Evolutionary conservation across 306 rosid species (phyloP), one percentile per base, ranked within the genome.

Genomic region (Canavalia ensiformis): DNA sequence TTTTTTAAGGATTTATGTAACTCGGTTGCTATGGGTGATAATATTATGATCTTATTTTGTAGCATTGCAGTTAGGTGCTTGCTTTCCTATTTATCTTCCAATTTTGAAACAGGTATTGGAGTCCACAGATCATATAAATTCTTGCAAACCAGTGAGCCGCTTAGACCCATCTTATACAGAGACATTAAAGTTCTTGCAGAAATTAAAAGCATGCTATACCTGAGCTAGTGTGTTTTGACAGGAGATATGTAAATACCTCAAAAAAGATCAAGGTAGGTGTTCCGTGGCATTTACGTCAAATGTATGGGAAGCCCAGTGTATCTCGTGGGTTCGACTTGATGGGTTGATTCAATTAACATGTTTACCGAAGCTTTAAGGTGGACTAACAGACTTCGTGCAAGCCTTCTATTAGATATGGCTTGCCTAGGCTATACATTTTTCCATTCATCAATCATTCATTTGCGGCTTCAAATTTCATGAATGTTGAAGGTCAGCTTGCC

Each of bases 91-190:
- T 73, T 51, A 84, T 71, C 56, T 30, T 55, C 68, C 62, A 35
- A 58, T 57, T 74, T 73, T 79, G 84, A 33, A 78, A 83, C 91
- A 95, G 99, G 98, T 95, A n/a, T 77, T 95, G 79, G 98, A 95
- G 56, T 95, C 99, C 28, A 95, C 92, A 0, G 99, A 95, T 88
- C 99, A 95, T 80, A 92, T 95, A 76, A 93, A 91, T 81, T 95
- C 98, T 42, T 95, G 99, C 86, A 95, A 95, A 52, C 99, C 99
- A 7, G 76, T 91, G 81, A 89, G 86, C 84, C 96, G 90, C 25
- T 34, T 65, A 0, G 99, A 95, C 88, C 96, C 99, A 30, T 95
- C 99, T 7, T 93, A 95, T 77, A 86, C 90, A 1, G 91, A 89
- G 91, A 90, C 86, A 76, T 84, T 93, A 72, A 85, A 90, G 78